A percentile compares a stretch with the other conserved stretches of the same genome.
phyloP scores from a whole-genome alignment of 768 basidiomycete genomes.

The Nevesoporus exiguus region DNA sequence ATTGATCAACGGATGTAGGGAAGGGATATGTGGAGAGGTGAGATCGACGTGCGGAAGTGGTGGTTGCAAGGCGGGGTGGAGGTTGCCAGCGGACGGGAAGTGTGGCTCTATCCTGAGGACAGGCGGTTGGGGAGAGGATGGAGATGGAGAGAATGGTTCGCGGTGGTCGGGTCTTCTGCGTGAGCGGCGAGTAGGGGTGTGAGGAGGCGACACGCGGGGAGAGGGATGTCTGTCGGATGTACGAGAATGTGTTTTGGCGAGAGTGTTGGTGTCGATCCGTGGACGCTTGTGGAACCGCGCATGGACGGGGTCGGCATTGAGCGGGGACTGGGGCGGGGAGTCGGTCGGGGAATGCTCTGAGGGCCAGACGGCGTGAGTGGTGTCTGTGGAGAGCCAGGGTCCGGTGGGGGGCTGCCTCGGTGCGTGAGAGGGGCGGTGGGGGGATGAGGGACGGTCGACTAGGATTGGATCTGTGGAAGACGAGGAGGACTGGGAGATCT shows the following conservation, averaged over 20 bases:
- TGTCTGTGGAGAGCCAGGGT: slow-evolving; percentile 31
- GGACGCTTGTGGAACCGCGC: slow-evolving; percentile 30
- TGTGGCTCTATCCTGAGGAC: slow-evolving; percentile 25
- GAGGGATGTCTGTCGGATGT: slow-evolving; percentile 9
- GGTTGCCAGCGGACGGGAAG: slow-evolving; percentile 18
- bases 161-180: slow-evolving; percentile 28
- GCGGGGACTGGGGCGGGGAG: slow-evolving; percentile 37
- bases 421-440: slow-evolving; percentile 24
- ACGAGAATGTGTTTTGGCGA: slow-evolving; percentile 15
- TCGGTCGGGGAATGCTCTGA: slow-evolving; percentile 35
- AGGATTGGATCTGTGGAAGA: slow-evolving; percentile 32
- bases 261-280: slow-evolving; percentile 26
- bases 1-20: slow-evolving; percentile 74
- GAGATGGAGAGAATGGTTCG: slow-evolving; percentile 30
- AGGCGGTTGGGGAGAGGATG: slow-evolving; percentile 18
- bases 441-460: slow-evolving; percentile 27
- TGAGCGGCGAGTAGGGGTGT: slow-evolving; percentile 30
- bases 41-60: slow-evolving; percentile 38
- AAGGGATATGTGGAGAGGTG: slow-evolving; percentile 56
- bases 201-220: slow-evolving; percentile 19
- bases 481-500: slow-evolving; percentile 33
- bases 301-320: slow-evolving; percentile 33
- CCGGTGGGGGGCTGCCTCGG: slow-evolving; percentile 40
- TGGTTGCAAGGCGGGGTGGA: slow-evolving; percentile 31
- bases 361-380: slow-evolving; percentile 37